A percentile compares a stretch with the other conserved stretches of the same genome.
These are phyloP conservation scores for Blastocystis sp. DNA, from an alignment of 352 stramenopile species.

Conservation along the genomic window DNA sequence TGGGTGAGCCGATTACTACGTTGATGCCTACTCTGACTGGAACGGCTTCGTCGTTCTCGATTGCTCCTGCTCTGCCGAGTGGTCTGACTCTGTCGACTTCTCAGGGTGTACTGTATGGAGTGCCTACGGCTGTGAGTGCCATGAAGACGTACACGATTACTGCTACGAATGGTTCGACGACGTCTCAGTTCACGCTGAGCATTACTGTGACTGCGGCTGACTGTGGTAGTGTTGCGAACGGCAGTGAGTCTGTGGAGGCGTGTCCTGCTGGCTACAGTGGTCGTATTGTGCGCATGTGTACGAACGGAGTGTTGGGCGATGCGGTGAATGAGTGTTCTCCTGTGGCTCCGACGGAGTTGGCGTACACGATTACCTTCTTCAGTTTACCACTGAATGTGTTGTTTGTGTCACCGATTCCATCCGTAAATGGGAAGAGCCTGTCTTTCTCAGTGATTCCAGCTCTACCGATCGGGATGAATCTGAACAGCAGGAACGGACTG, in stretches of 20 bases:
- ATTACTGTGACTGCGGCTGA: conserved; percentile 14
- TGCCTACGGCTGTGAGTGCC: background rate
- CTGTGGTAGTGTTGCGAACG: background rate
- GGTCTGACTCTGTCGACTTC: background rate
- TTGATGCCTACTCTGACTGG: background rate
- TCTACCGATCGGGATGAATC: background rate
- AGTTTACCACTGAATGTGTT: background rate
- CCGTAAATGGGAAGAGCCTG: background rate
- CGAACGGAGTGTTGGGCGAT: background rate
- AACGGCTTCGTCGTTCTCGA: background rate
- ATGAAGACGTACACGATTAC: background rate
- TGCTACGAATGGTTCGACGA: background rate
- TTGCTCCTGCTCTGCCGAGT: background rate
- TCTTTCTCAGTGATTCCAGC: background rate
- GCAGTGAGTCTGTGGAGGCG: background rate
- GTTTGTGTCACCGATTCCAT: background rate
- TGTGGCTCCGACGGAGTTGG: background rate
- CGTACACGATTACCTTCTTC: background rate
- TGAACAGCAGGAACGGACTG: background rate
- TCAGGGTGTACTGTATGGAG: background rate
- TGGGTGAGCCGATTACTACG: background rate
- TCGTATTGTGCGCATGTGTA: background rate
- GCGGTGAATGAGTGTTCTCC: background rate
- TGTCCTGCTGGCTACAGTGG: conserved; percentile 6
- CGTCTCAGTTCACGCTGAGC: background rate